Evolutionary conservation across 345 rosid species (phyloP).

Genomic region (Gossypium stocksii): DNA sequence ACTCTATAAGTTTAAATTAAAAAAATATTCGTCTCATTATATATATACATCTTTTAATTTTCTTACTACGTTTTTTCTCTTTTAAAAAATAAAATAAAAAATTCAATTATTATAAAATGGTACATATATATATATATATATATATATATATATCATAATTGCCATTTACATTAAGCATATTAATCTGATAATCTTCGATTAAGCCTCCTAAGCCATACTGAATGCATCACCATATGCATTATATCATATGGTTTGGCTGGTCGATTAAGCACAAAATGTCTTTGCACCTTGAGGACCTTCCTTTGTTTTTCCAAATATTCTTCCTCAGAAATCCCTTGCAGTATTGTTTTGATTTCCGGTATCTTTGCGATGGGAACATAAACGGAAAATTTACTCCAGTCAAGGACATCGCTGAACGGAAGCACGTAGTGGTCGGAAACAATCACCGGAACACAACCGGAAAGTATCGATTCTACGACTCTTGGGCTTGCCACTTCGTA

Average conservation of each 20-base stretch:
- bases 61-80: no score
- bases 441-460: constrained; percentile 46
- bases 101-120: no score
- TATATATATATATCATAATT: no score
- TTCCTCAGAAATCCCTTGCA: constrained; percentile 20
- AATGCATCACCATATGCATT: constrained; percentile 47
- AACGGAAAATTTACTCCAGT: constrained; percentile 40
- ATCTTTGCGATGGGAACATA: constrained; percentile 30
- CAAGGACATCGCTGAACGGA: constrained; percentile 43
- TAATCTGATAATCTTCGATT: constrained; percentile 25
- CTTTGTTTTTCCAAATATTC: constrained; percentile 32
- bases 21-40: no score
- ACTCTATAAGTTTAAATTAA: no score
- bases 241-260: constrained; percentile 40
- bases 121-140: no score
- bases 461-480: constrained; percentile 31
- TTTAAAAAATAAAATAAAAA: no score
- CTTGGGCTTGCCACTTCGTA: constrained; percentile 50
- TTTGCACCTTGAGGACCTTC: constrained; percentile 29
- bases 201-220: constrained; percentile 48
- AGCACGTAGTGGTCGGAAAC: constrained; percentile 35
- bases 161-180: neutral
- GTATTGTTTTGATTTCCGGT: constrained; percentile 31
- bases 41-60: no score
- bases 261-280: constrained; percentile 41